Evolutionary conservation across 805 yeast genomes (phyloP), one percentile per base, ranked within the genome.

Genomic region (Candida ovalis): DNA sequence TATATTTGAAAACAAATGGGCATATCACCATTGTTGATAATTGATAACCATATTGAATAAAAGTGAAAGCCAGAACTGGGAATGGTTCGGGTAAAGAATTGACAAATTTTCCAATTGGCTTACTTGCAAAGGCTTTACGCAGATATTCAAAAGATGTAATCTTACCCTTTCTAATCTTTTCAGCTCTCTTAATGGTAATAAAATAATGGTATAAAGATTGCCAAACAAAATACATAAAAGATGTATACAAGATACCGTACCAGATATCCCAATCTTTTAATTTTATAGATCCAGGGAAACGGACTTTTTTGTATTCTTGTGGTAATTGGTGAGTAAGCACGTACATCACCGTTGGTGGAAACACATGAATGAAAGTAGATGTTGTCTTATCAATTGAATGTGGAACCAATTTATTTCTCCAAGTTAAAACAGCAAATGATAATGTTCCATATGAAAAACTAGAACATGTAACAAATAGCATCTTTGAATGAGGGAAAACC

Each of bases 381-480:
- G 98, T 94, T 15, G 91, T 88, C 66, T 92, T 92, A 55, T 92
- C 99, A 51, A 92, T 78, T 12, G 92, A 84, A 62, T 92, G 99
- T 42, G 92, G 73, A 8, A 92, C 98, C 47, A 92, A 73, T 6
- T 97, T 90, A 64, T 92, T 92, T 57, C 96, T 76, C 99, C 98
- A 92, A 0, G 97, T 88, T 40, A 92, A 82, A 21, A 92, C 96
- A 0, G 97, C 97, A 77, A 88, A 91, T 5, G 96, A 79, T 47
- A 92, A 69, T 0, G 97, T 88, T 1, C 98, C 99, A 70, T 86
- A 82, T 1, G 94, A 77, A 51, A 92, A 80, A 9, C 96, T 86
- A 67, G 88, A 91, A 55, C 95, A 89, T 2, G 92, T 78, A 15
- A 88, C 80, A 68, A 86, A 92, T 22, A 92, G 71, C 56, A 82